Percentiles rank a stretch among this genome's conserved stretches.
Conservation (phyloP, 331 rosid genomes). For the Malus hybrid region DNA sequence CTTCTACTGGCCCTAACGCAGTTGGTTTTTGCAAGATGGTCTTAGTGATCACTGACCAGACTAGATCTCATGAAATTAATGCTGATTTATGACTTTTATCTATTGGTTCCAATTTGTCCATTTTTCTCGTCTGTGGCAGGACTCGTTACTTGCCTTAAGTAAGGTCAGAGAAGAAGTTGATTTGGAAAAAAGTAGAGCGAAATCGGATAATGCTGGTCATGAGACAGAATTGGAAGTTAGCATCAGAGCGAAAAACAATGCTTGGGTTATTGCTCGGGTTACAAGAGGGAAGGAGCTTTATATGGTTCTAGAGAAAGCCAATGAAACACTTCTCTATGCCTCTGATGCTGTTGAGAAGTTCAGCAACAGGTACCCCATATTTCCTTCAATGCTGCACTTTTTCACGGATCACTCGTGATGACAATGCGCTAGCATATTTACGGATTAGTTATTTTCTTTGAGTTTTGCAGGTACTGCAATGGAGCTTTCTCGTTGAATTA, state of each 20-base stretch:
- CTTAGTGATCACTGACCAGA: not conserved
- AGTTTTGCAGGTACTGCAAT: conserved; percentile 62
- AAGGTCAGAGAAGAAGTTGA: conserved; percentile 86
- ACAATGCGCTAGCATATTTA: not conserved
- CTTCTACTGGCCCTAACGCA: too few species aligned
- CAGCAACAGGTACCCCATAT: conserved; percentile 60
- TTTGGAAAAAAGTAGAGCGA: conserved; percentile 66
- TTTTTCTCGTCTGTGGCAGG: conserved; percentile 40
- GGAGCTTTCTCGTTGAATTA: conserved; percentile 88
- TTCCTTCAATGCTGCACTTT: not conserved
- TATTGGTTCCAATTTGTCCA: not conserved
- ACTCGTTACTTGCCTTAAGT: conserved; percentile 79
- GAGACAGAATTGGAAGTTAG: conserved; percentile 80
- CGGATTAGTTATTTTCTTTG: conserved; percentile 2
- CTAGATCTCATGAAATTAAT: not conserved
- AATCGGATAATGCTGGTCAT: conserved; percentile 32
- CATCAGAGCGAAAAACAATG: conserved; percentile 85
- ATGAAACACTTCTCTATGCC: conserved; percentile 87
- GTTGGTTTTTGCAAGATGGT: not conserved
- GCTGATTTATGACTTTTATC: not conserved
- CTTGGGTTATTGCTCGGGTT: conserved; percentile 81
- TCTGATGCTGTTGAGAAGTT: conserved; percentile 95
- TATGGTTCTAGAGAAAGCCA: conserved; percentile 92
- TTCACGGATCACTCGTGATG: not conserved
- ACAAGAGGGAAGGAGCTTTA: conserved; percentile 91